phyloP scores from a whole-genome alignment of 495 filamentous ascomycete genomes.

The Penicillium odoratum region DNA sequence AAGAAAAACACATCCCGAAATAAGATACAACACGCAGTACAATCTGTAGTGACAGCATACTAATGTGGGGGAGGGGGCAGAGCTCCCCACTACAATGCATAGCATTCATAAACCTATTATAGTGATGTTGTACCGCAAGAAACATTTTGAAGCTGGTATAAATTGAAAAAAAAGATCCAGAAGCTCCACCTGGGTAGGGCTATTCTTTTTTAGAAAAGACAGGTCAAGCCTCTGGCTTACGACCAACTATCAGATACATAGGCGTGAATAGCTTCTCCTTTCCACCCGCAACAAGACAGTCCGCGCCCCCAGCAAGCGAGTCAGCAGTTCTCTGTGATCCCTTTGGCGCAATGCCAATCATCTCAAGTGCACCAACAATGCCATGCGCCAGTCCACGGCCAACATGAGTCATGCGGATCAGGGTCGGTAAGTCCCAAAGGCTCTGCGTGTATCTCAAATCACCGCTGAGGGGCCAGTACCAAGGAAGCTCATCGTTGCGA shows the following conservation, averaged over 20 bases:
- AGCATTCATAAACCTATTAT: too few species aligned
- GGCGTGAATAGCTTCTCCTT: conserved; percentile 90
- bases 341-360: conserved; percentile 64
- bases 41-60: too few species aligned
- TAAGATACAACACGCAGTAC: too few species aligned
- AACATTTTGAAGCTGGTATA: background rate
- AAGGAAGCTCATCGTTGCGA: conserved; percentile 71
- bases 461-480: conserved; percentile 54
- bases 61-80: too few species aligned
- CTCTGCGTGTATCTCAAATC: conserved; percentile 31
- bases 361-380: conserved; percentile 74
- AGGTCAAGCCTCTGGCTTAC: conserved; percentile 62
- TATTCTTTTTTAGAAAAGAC: conserved; percentile 33
- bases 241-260: conserved; percentile 94
- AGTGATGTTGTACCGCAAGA: background rate
- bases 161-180: background rate
- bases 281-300: conserved; percentile 81
- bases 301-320: conserved; percentile 72
- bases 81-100: too few species aligned
- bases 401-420: conserved; percentile 1
- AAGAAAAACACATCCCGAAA: too few species aligned
- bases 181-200: background rate
- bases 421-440: conserved; percentile 56
- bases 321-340: conserved; percentile 94
- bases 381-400: conserved; percentile 2